Percentiles rank a stretch among this genome's conserved stretches.
Conservation (phyloP, 2,329 filamentous ascomycete genomes). For the Coniochaeta ligniaria region DNA sequence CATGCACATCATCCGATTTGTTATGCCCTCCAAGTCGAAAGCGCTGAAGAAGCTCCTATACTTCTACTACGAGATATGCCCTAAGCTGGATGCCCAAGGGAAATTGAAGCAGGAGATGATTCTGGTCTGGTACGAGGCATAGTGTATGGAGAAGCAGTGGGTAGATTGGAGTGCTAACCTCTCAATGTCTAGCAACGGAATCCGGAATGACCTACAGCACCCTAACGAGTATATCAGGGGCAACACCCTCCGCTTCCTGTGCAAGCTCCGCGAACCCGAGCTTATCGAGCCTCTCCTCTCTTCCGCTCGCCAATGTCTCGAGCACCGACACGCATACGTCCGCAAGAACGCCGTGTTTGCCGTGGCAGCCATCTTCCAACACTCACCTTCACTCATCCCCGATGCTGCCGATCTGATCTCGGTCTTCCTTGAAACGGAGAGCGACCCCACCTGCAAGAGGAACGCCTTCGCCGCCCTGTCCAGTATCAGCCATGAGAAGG, state of each 20-base stretch:
- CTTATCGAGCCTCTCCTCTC: slow-evolving; percentile 93
- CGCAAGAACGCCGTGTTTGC: slow-evolving; percentile 98
- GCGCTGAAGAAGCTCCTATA: slow-evolving; percentile 95
- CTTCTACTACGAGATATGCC: slow-evolving; percentile 99
- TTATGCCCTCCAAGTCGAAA: slow-evolving; percentile 98
- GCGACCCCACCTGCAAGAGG: slow-evolving; percentile 91
- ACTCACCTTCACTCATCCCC: slow-evolving; percentile 86
- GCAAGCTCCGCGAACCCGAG: slow-evolving; percentile 91
- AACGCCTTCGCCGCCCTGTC: slow-evolving; percentile 92
- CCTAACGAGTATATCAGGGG: slow-evolving; percentile 97
- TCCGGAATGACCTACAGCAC: slow-evolving; percentile 94
- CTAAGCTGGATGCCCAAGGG: slow-evolving; percentile 83
- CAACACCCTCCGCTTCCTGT: slow-evolving; percentile 95
- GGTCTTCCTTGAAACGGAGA: slow-evolving; percentile 83
- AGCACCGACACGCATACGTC: slow-evolving; percentile 95
- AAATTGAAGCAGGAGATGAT: slow-evolving; percentile 99
- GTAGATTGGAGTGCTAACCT: slow-evolving; percentile 15
- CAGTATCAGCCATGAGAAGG: slow-evolving; percentile 89
- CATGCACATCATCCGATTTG: slow-evolving; percentile 99
- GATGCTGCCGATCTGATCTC: slow-evolving; percentile 91
- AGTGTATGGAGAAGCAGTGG: not conserved
- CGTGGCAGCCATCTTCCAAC: slow-evolving; percentile 83
- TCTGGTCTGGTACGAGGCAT: slow-evolving; percentile 69
- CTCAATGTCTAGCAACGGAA: slow-evolving; percentile 67
- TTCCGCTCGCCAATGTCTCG: slow-evolving; percentile 83